A percentile compares a stretch with the other conserved stretches of the same genome.
These are phyloP conservation scores for Fennellomyces sp. DNA, from an alignment of 371 early-diverging fungal species.

Conservation along the genomic window DNA sequence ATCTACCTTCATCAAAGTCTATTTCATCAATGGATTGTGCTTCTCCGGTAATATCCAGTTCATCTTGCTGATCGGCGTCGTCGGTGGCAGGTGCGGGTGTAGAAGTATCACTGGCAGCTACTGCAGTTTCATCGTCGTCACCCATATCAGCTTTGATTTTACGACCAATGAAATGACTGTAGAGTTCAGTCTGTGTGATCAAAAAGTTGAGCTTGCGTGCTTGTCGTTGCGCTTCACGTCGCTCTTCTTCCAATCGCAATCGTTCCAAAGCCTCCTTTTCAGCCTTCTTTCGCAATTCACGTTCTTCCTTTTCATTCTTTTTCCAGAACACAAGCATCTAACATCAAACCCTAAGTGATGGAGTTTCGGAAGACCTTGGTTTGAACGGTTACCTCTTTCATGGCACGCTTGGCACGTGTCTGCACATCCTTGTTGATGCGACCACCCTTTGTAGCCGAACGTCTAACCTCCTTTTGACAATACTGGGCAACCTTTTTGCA, in stretches of 20 bases:
- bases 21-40: constrained; percentile 57
- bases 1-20: constrained; percentile 55
- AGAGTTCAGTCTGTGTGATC: constrained; percentile 96
- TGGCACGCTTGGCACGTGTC: constrained; percentile 45
- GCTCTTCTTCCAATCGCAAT: constrained; percentile 85
- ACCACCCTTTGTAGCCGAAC: constrained; percentile 50
- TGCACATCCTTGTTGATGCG: constrained; percentile 49
- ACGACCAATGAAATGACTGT: constrained; percentile 94
- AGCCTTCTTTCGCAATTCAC: constrained; percentile 89
- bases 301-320: constrained; percentile 87
- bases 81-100: constrained; percentile 21
- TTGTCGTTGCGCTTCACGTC: constrained; percentile 89
- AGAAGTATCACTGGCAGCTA: constrained; percentile 9
- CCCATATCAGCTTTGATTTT: constrained; percentile 61
- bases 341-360: not conserved
- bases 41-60: constrained; percentile 24
- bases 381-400: constrained; percentile 33
- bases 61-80: constrained; percentile 29
- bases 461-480: constrained; percentile 60
- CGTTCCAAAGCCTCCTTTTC: constrained; percentile 90
- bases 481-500: constrained; percentile 64
- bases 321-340: constrained; percentile 89
- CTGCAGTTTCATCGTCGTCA: constrained; percentile 54
- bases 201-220: constrained; percentile 96
- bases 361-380: not conserved